phyloP scores from a whole-genome alignment of 169 alveolate species.

The Neospora caninum region DNA sequence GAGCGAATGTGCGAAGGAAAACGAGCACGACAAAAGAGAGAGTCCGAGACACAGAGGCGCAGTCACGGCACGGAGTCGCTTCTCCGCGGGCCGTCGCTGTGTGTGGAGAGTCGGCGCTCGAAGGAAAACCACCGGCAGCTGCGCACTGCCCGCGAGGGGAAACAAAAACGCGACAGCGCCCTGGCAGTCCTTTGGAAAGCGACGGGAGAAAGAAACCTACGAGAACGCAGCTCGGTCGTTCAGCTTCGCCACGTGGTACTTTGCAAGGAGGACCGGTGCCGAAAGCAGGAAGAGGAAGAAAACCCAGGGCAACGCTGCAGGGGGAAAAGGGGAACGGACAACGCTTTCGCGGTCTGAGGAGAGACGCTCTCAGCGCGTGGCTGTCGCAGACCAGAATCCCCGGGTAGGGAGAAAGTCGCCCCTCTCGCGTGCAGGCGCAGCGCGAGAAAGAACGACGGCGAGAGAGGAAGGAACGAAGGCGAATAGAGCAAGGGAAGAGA shows the following conservation, averaged over 20 bases:
- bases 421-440: neutral
- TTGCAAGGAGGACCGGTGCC: slow-evolving; percentile 36
- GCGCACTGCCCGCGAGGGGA: no score
- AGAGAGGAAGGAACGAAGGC: no score
- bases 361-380: neutral
- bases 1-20: neutral
- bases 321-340: neutral
- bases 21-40: neutral
- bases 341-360: neutral
- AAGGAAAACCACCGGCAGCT: no score
- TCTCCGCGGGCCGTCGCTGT: no score
- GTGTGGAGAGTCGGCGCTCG: no score
- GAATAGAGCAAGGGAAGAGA: neutral
- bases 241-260: slow-evolving; percentile 19
- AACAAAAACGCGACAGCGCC: no score
- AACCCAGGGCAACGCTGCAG: slow-evolving; percentile 53
- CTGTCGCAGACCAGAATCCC: neutral
- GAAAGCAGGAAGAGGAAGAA: slow-evolving; percentile 48
- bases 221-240: neutral
- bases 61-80: no score
- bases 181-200: no score
- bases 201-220: neutral
- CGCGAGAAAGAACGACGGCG: no score
- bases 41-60: no score
- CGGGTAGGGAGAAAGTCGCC: neutral